Conservation (phyloP, 2,329 filamentous ascomycete genomes). For the Claviceps citrina region DNA sequence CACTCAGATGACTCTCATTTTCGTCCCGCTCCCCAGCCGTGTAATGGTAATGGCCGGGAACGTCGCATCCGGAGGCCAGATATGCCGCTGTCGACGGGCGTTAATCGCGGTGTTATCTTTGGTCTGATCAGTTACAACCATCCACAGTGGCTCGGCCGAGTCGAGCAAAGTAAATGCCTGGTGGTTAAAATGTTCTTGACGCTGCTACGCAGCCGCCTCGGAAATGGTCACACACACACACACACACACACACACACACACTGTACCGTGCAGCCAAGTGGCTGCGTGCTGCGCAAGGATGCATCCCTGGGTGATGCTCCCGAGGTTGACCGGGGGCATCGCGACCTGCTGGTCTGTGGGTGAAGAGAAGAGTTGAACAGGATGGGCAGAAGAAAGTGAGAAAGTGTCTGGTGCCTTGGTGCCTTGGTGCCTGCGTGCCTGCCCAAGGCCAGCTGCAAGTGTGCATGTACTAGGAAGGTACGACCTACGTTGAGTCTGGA, state of each 20-base stretch:
- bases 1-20: too few relatives aligned
- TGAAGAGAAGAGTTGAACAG: background rate
- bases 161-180: too few relatives aligned
- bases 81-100: background rate
- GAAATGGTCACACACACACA: background rate
- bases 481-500: too few relatives aligned
- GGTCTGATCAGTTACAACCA: background rate
- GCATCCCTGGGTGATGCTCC: background rate
- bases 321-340: background rate
- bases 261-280: too few relatives aligned
- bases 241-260: too few relatives aligned
- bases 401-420: background rate
- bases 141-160: background rate
- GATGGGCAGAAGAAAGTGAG: background rate
- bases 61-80: background rate
- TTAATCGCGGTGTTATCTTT: background rate
- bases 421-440: too few relatives aligned
- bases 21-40: background rate
- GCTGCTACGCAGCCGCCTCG: background rate
- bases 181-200: background rate
- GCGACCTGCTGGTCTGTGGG: background rate
- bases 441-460: too few relatives aligned
- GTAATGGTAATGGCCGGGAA: background rate
- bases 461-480: too few relatives aligned
- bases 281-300: background rate